phyloP scores from a whole-genome alignment of 257 asterid genomes.

The Penstemon newberryi region DNA sequence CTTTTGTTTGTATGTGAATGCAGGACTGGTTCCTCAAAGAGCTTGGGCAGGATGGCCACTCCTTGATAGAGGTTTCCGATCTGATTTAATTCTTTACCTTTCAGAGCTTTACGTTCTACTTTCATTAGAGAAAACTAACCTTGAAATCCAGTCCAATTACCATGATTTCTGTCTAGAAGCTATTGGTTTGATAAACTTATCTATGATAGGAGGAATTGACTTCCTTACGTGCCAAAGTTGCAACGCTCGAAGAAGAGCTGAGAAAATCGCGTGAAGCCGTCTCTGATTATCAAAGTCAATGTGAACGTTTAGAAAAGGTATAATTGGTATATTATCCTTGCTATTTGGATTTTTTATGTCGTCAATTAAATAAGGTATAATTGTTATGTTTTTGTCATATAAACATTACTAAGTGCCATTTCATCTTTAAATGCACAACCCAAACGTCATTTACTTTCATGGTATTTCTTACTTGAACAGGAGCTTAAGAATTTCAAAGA shows the following conservation, averaged over 20 bases:
- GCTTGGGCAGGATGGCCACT: slow-evolving; percentile 46
- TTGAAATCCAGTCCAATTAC: slow-evolving; percentile 4
- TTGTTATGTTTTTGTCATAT: slow-evolving; percentile 9
- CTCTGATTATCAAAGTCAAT: slow-evolving; percentile 49
- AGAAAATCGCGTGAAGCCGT: slow-evolving; percentile 59
- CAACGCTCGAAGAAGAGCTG: slow-evolving; percentile 68
- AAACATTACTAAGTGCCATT: slow-evolving; percentile 5
- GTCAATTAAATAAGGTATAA: slow-evolving; percentile 15
- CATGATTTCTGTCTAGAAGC: not conserved
- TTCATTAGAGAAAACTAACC: slow-evolving; percentile 2
- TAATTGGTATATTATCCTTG: slow-evolving; percentile 14
- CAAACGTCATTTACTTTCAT: slow-evolving; percentile 14
- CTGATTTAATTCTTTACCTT: slow-evolving; percentile 21
- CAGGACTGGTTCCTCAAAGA: slow-evolving; percentile 63
- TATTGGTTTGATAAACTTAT: slow-evolving; percentile 21
- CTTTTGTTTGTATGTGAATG: slow-evolving; percentile 26
- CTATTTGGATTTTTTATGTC: slow-evolving; percentile 25
- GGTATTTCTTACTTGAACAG: slow-evolving; percentile 45
- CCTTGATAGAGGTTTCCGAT: slow-evolving; percentile 57
- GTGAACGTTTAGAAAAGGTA: slow-evolving; percentile 75
- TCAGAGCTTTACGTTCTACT: slow-evolving; percentile 7
- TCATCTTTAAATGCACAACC: slow-evolving; percentile 23
- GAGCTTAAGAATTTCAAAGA: slow-evolving; percentile 87
- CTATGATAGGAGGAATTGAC: slow-evolving; percentile 59
- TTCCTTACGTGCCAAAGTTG: slow-evolving; percentile 67